phyloP scores from a whole-genome alignment of 208 protist species.

The Trypanosomatidae sp. region DNA sequence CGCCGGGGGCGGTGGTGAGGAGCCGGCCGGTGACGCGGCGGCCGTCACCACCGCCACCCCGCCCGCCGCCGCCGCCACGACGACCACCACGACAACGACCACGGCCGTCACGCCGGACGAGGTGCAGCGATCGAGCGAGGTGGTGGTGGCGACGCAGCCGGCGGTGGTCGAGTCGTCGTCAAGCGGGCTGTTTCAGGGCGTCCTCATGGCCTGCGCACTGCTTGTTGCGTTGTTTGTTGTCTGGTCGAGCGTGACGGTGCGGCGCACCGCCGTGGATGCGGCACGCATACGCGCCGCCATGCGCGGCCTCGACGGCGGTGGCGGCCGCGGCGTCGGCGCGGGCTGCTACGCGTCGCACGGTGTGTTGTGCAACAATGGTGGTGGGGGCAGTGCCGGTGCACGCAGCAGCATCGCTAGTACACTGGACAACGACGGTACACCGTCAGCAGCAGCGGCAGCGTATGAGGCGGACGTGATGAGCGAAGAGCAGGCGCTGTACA shows the following conservation, averaged over 20 bases:
- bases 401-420: too few relatives aligned
- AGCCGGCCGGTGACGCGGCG: constrained; percentile 1
- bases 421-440: too few relatives aligned
- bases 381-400: not conserved
- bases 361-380: not conserved
- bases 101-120: constrained; percentile 7
- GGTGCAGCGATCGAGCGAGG: constrained; percentile 4
- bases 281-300: not conserved
- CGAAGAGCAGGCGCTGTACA: constrained; percentile 45
- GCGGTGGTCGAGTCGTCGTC: too few relatives aligned
- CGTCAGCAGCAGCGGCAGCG: too few relatives aligned
- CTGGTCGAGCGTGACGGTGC: not conserved
- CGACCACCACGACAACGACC: not conserved
- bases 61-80: not conserved
- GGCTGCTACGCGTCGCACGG: not conserved
- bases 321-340: not conserved
- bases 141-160: too few relatives aligned
- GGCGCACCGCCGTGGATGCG: not conserved
- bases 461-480: too few relatives aligned
- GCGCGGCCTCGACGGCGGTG: not conserved
- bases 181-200: constrained; percentile 46
- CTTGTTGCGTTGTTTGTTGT: constrained; percentile 45
- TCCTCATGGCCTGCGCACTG: constrained; percentile 39
- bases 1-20: constrained; percentile 11
- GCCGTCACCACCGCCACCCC: not conserved